Evolutionary conservation across 164 flowering plant genomes (phyloP).

Genomic region (Euptelea pleiosperma): DNA sequence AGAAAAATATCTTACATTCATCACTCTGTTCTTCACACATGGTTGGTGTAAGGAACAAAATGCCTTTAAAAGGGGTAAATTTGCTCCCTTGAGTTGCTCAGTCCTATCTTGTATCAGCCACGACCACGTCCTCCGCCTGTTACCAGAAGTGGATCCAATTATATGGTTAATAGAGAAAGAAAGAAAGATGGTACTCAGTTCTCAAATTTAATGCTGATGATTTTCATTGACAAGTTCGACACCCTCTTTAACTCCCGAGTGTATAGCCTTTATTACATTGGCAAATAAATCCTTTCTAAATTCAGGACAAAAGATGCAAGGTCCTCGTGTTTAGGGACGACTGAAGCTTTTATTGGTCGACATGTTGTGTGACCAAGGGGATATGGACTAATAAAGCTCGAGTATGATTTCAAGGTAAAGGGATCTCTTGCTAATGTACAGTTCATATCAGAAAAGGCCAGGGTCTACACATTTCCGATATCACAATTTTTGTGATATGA

Average conservation of each 20-base stretch:
- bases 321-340: too few species aligned
- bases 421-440: too few species aligned
- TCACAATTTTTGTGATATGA: not conserved
- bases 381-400: too few species aligned
- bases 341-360: too few species aligned
- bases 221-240: not conserved
- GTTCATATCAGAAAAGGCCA: not conserved
- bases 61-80: conserved; percentile 14
- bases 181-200: not conserved
- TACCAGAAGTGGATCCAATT: too few species aligned
- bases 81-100: conserved; percentile 5
- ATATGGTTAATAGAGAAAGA: not conserved
- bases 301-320: not conserved
- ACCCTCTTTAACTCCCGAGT: not conserved
- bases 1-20: conserved; percentile 10
- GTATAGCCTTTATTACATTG: not conserved
- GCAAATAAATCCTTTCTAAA: not conserved
- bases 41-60: not conserved
- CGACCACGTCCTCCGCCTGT: conserved; percentile 68
- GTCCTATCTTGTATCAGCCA: conserved; percentile 24
- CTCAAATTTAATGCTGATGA: not conserved
- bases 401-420: not conserved
- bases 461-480: not conserved
- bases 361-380: too few species aligned
- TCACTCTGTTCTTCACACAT: not conserved